Conservation (phyloP, 1,139 yeast genomes). For the Meyerozyma sp. region DNA sequence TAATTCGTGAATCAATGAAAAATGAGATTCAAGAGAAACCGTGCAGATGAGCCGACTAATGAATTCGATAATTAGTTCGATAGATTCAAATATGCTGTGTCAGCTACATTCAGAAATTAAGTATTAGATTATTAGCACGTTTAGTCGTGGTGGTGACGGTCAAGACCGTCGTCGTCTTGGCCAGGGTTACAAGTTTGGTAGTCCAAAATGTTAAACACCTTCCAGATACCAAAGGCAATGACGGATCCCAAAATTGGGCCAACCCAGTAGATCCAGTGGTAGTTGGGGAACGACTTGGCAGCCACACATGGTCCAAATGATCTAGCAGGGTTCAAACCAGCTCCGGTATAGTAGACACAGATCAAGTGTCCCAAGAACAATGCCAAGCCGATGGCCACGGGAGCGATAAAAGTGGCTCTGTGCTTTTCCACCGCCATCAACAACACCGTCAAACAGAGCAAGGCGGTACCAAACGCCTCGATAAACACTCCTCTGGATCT, state of each 20-base stretch:
- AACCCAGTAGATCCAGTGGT: slow-evolving; percentile 92
- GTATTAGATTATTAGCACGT: not conserved
- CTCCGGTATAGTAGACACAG: slow-evolving; percentile 83
- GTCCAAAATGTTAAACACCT: slow-evolving; percentile 57
- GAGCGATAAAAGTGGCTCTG: slow-evolving; percentile 73
- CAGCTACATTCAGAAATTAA: not conserved
- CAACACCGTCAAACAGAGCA: slow-evolving; percentile 71
- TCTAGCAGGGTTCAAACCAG: slow-evolving; percentile 91
- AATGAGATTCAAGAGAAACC: too few species aligned
- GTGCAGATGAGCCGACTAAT: too few species aligned
- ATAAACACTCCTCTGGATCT: slow-evolving; percentile 73
- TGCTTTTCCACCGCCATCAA: slow-evolving; percentile 84
- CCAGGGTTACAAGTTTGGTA: slow-evolving; percentile 73
- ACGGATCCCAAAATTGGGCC: slow-evolving; percentile 74
- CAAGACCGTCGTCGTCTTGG: slow-evolving; percentile 37
- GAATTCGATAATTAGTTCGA: not conserved
- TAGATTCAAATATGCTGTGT: not conserved
- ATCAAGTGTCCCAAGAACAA: slow-evolving; percentile 79
- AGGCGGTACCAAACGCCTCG: slow-evolving; percentile 76
- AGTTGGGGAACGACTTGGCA: slow-evolving; percentile 65
- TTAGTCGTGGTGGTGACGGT: not conserved
- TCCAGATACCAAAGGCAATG: slow-evolving; percentile 65
- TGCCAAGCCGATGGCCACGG: slow-evolving; percentile 78
- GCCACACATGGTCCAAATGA: slow-evolving; percentile 83
- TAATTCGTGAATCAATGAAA: too few species aligned